phyloP scores from a whole-genome alignment of 2,329 filamentous ascomycete genomes.

The Pyrenophora graminea region DNA sequence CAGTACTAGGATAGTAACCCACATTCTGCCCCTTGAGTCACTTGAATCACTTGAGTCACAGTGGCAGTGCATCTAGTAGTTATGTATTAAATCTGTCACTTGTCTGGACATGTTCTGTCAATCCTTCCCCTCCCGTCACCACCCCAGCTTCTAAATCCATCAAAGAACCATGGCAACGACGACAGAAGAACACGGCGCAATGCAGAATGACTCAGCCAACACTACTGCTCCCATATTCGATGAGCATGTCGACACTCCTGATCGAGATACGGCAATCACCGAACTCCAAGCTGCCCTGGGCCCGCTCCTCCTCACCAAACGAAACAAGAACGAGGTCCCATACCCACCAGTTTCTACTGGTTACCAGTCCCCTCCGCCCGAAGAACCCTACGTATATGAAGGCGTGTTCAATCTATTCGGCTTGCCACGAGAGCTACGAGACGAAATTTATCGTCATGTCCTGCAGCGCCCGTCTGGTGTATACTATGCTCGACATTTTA shows the following conservation, averaged over 20 bases:
- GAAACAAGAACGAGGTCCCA: not conserved
- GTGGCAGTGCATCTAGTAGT: not conserved
- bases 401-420: slow-evolving; percentile 12
- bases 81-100: not conserved
- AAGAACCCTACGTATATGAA: slow-evolving; percentile 11
- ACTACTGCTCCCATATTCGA: not conserved
- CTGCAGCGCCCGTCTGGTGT: slow-evolving; percentile 15
- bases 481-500: slow-evolving; percentile 5
- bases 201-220: not conserved
- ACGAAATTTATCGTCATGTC: slow-evolving; percentile 24
- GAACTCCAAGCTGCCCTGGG: slow-evolving; percentile 24
- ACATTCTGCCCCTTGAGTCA: slow-evolving; percentile 1
- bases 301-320: slow-evolving; percentile 12
- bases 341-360: not conserved
- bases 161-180: not conserved
- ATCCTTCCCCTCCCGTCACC: no score
- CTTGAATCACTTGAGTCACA: slow-evolving; percentile 6
- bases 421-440: slow-evolving; percentile 27
- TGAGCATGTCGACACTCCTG: not conserved
- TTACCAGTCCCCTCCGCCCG: not conserved
- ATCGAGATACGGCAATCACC: slow-evolving; percentile 1
- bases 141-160: no score
- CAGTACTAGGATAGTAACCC: not conserved
- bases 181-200: not conserved
- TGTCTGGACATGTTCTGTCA: not conserved